phyloP scores from a whole-genome alignment of 2,329 filamentous ascomycete species.

The Cladosporium sp. region DNA sequence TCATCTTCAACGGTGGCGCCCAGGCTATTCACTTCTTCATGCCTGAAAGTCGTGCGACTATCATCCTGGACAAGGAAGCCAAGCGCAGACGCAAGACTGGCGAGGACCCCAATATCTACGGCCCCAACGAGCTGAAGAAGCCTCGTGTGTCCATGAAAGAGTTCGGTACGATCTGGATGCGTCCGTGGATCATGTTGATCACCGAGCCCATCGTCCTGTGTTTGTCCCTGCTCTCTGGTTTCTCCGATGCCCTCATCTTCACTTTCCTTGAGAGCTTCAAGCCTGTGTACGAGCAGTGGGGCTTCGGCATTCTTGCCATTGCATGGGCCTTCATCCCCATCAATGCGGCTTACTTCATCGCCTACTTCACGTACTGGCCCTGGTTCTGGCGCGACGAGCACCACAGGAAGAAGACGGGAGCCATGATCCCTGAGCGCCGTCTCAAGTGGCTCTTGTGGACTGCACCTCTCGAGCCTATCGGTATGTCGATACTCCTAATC shows the following conservation, averaged over 20 bases:
- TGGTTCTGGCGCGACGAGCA: slow-evolving; percentile 53
- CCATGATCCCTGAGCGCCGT: slow-evolving; percentile 58
- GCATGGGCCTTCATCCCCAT: slow-evolving; percentile 58
- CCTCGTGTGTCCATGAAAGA: slow-evolving; percentile 36
- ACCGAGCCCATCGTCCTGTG: slow-evolving; percentile 68
- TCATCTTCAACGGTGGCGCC: slow-evolving; percentile 68
- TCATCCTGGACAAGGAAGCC: slow-evolving; percentile 71
- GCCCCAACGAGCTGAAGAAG: slow-evolving; percentile 62
- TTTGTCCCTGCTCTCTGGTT: slow-evolving; percentile 64
- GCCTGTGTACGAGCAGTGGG: slow-evolving; percentile 63
- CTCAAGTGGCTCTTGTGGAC: slow-evolving; percentile 61
- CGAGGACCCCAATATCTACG: slow-evolving; percentile 58
- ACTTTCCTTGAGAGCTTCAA: slow-evolving; percentile 69
- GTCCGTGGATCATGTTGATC: slow-evolving; percentile 68
- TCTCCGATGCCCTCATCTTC: slow-evolving; percentile 69
- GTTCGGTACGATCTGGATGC: slow-evolving; percentile 48
- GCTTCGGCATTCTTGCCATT: slow-evolving; percentile 52
- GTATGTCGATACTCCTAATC: slow-evolving; percentile 41
- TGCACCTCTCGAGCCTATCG: slow-evolving; percentile 41
- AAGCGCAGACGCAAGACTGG: slow-evolving; percentile 64
- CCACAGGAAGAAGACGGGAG: slow-evolving; percentile 40
- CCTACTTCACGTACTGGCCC: slow-evolving; percentile 57
- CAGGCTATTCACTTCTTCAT: slow-evolving; percentile 63
- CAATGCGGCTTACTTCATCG: slow-evolving; percentile 48
- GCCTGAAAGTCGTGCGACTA: slow-evolving; percentile 70